Conservation (phyloP, 139 green algal species). For the Trebouxia sp. region DNA sequence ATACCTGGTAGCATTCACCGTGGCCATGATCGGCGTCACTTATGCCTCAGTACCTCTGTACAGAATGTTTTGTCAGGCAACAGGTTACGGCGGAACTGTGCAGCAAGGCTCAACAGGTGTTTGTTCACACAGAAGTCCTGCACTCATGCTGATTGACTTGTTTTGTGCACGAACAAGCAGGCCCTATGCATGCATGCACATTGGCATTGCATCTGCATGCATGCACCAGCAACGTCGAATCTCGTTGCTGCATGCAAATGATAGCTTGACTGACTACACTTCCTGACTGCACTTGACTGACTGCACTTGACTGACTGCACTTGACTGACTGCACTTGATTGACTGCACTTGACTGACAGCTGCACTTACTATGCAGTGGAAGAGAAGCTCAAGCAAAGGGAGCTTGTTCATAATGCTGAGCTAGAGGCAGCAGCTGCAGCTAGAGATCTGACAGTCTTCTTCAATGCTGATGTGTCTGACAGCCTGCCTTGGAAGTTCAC, state of each 20-base stretch:
- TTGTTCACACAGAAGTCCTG: neutral
- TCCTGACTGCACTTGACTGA: neutral
- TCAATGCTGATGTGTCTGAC: constrained; percentile 90
- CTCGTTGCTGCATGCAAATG: neutral
- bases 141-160: neutral
- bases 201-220: neutral
- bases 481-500: constrained; percentile 92
- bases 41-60: constrained; percentile 96
- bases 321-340: neutral
- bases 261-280: neutral
- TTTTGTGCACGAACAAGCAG: neutral
- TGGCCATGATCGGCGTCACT: constrained; percentile 92
- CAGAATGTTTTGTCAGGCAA: constrained; percentile 72
- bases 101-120: constrained; percentile 47
- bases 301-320: neutral
- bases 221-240: neutral
- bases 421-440: constrained; percentile 60
- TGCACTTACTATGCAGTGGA: constrained; percentile 56
- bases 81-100: constrained; percentile 85
- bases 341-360: neutral
- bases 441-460: constrained; percentile 79
- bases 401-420: constrained; percentile 53
- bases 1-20: constrained; percentile 63
- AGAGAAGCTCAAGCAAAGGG: constrained; percentile 71
- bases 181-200: neutral